phyloP scores from a whole-genome alignment of 225 moss, liverwort and hornwort species.

The Sphagnum contortum region DNA sequence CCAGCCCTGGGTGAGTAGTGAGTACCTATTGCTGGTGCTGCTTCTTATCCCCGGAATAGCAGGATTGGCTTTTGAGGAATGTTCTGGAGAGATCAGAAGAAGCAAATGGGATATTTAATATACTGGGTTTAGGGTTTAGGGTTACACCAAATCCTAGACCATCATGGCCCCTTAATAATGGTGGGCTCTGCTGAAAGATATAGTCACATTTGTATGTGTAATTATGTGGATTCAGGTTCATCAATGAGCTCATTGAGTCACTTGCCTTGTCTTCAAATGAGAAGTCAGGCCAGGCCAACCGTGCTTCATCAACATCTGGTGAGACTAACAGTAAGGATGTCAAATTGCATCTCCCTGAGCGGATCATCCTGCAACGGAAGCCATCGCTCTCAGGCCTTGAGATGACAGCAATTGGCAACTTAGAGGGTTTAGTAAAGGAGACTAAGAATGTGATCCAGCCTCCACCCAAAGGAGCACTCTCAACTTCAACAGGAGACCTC shows the following conservation, averaged over 20 bases:
- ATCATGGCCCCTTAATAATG: no score
- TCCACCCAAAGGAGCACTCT: neutral
- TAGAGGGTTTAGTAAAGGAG: slow-evolving; percentile 4
- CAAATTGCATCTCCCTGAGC: slow-evolving; percentile 18
- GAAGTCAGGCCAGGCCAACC: slow-evolving; percentile 11
- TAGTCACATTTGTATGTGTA: no score
- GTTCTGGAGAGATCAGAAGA: neutral
- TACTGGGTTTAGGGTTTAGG: no score
- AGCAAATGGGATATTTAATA: neutral
- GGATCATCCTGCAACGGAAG: slow-evolving; percentile 21
- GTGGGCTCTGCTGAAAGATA: no score
- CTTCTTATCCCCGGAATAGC: neutral
- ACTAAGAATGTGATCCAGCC: no score
- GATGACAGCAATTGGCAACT: slow-evolving; percentile 28
- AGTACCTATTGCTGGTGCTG: no score
- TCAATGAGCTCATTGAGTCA: slow-evolving; percentile 71
- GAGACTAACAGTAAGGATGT: no score
- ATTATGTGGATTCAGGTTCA: slow-evolving; percentile 12
- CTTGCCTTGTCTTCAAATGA: slow-evolving; percentile 40
- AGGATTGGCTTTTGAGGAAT: neutral
- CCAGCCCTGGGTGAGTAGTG: slow-evolving; percentile 30
- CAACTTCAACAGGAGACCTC: slow-evolving; percentile 9
- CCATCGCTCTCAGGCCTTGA: slow-evolving; percentile 46
- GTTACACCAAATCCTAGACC: no score
- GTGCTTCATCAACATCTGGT: neutral